A percentile compares a stretch with the other conserved stretches of the same genome.
These are phyloP conservation scores for Solanum infundibuliforme DNA, from an alignment of 257 asterid species.

Conservation along the genomic window DNA sequence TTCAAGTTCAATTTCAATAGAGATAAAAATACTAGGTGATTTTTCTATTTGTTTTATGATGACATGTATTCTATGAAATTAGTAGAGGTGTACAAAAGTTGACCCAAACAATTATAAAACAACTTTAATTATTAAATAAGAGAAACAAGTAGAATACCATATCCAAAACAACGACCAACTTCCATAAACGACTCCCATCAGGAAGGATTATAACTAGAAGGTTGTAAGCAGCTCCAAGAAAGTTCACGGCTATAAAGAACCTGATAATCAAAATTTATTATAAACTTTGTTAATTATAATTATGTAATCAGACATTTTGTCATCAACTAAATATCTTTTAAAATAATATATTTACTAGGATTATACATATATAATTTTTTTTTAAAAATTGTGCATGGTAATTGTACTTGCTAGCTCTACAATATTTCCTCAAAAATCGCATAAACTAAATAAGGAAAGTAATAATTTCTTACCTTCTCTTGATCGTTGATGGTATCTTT, in stretches of 20 bases:
- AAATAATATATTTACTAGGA: background rate
- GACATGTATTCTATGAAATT: background rate
- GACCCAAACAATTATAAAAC: background rate
- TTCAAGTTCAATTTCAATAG: background rate
- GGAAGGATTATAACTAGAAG: background rate
- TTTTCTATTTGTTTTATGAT: background rate
- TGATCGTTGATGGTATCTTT: background rate
- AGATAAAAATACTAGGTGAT: background rate
- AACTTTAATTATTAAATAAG: background rate
- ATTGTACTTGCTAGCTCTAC: background rate
- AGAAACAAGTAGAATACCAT: background rate
- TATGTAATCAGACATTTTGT: background rate
- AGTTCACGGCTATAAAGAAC: background rate
- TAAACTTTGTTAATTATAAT: background rate
- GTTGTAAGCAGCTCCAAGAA: background rate
- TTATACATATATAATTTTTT: background rate
- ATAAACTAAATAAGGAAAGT: background rate
- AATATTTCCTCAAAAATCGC: background rate
- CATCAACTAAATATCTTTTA: background rate
- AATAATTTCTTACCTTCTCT: background rate
- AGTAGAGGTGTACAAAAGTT: too few relatives aligned
- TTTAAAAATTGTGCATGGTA: background rate
- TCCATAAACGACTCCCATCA: background rate
- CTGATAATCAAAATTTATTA: background rate
- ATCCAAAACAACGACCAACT: background rate